phyloP scores from a whole-genome alignment of 2,329 filamentous ascomycete genomes.

The Diplodia mutila region DNA sequence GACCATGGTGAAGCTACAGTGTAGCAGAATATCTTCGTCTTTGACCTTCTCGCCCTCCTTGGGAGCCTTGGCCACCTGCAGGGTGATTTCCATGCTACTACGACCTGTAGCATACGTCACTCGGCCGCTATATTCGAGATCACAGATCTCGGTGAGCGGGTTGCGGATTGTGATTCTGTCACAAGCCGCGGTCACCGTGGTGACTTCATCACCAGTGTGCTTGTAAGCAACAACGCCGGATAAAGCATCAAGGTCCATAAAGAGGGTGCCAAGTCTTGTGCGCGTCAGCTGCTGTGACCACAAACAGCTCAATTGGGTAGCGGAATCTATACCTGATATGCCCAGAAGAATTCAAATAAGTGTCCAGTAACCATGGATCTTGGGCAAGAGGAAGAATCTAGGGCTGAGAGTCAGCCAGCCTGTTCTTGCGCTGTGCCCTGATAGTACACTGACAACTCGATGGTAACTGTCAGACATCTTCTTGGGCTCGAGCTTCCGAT shows the following conservation, averaged over 20 bases:
- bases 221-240: conserved; percentile 78
- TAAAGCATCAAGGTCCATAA: conserved; percentile 80
- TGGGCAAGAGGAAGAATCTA: conserved; percentile 69
- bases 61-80: conserved; percentile 71
- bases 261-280: conserved; percentile 66
- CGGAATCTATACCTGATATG: conserved; percentile 57
- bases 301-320: not conserved
- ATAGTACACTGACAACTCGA: conserved; percentile 57
- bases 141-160: conserved; percentile 75
- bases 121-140: conserved; percentile 71
- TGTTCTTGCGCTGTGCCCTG: not conserved
- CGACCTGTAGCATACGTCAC: conserved; percentile 74
- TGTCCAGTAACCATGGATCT: conserved; percentile 77
- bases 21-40: conserved; percentile 67
- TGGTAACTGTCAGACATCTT: conserved; percentile 74
- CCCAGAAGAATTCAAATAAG: conserved; percentile 75
- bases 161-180: conserved; percentile 70
- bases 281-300: conserved; percentile 1
- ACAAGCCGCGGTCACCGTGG: conserved; percentile 66
- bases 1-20: conserved; percentile 79
- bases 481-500: conserved; percentile 65
- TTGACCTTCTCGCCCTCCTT: conserved; percentile 59
- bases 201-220: conserved; percentile 67
- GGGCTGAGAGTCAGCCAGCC: conserved; percentile 34
- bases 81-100: conserved; percentile 73